Evolutionary conservation across 495 filamentous ascomycete species (phyloP), one percentile per base, ranked within the genome.

Genomic region (Aspergillus diversus): DNA sequence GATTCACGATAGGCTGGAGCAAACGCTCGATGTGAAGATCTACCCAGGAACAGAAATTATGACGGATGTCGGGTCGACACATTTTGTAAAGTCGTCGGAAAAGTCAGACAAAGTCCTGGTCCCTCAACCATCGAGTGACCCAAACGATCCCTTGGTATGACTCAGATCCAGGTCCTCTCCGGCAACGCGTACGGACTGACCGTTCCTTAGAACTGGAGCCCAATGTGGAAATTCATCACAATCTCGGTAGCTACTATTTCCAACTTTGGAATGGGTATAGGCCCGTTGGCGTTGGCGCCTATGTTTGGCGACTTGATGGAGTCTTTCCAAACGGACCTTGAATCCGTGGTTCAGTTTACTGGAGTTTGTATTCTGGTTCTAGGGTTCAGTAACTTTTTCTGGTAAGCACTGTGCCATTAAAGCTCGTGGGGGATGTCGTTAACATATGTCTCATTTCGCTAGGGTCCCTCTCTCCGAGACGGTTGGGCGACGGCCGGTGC

Each of bases 1-100:
- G 67, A 21, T 13, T 0, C 13, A 8, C 12, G 46, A 46, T 57
- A 75, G 71, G 32, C 64, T 75, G 42, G 80, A 83, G 68, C 66
- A 75, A 52, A 79, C 83, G 75, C 77, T 88, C 54, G 70, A 83
- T 27, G 79, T 77, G 33, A 78, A 83, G 61, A 84, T 89, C 57
- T 77, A 85, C 42, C 86, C 86, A 1, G 86, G 86, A 3, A 88
- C 86, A 12, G 86, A 88, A 73, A 81, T 87, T 69, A 88, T 87
- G 86, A 70, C 75, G 48, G 83, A 85, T 69, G 77, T 87, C 46
- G 86, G 85, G 33, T 70, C 71, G 0, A 84, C 86, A 72, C 85
- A 86, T 69, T 88, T 89, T 65, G 82, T 87, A 69, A 85, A 86
- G 69, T 76, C 76, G 13, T 72, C 73, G 2, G 21, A 27, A 2